Evolutionary conservation across 179 eudicot species (phyloP).

Genomic region (Beta lomatogona): DNA sequence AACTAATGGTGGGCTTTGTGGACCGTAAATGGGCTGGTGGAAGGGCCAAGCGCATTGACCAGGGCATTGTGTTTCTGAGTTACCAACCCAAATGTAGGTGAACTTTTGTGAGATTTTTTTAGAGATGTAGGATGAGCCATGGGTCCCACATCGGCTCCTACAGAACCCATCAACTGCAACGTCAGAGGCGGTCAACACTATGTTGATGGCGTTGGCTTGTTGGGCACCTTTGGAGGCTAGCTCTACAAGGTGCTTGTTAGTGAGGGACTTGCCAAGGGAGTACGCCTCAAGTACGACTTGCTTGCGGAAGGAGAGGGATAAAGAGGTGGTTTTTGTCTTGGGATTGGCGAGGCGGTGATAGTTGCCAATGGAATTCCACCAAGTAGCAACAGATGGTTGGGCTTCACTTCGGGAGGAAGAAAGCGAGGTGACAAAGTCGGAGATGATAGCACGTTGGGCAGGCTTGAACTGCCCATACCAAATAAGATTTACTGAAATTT

Average conservation of each 20-base stretch:
- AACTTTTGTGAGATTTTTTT: conserved; percentile 5
- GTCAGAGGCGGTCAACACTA: conserved; percentile 40
- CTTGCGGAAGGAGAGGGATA: conserved; percentile 16
- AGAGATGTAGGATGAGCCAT: conserved; percentile 26
- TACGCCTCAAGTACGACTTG: conserved; percentile 23
- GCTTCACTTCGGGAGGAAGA: conserved; percentile 18
- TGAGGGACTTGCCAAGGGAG: conserved; percentile 45
- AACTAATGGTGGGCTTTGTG: conserved; percentile 43
- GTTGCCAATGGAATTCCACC: conserved; percentile 40
- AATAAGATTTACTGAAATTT: conserved; percentile 25
- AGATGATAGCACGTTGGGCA: conserved; percentile 21
- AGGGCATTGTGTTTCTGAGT: conserved; percentile 46
- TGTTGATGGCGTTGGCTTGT: conserved; percentile 30
- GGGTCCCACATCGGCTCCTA: conserved; percentile 46
- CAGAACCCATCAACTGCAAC: conserved; percentile 46
- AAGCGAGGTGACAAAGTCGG: conserved; percentile 28
- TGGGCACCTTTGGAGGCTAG: conserved; percentile 31
- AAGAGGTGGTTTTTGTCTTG: conserved; percentile 1
- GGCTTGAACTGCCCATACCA: conserved; percentile 40
- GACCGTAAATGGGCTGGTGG: conserved; percentile 56
- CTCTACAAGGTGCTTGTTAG: conserved; percentile 23
- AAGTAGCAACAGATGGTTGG: conserved; percentile 40
- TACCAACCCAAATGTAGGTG: conserved; percentile 49
- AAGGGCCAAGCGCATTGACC: conserved; percentile 55
- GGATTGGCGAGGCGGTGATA: conserved; percentile 33